Conservation (phyloP, 768 basidiomycete species). For the Kwoniella europaea region DNA sequence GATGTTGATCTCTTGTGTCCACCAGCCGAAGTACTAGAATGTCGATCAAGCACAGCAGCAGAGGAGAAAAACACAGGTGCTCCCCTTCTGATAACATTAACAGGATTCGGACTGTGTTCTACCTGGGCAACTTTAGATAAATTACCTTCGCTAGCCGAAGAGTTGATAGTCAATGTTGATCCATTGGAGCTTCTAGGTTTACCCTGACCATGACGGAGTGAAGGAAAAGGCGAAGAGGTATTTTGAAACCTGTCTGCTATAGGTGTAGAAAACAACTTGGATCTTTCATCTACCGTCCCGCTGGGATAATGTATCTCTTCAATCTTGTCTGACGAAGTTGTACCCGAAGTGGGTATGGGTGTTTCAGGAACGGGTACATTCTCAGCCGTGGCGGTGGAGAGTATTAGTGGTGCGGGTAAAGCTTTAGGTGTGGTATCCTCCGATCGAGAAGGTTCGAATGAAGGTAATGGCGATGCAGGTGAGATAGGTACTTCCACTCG, state of each 20-base stretch:
- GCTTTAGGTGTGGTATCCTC: neutral
- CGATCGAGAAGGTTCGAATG: slow-evolving; percentile 20
- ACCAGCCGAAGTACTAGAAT: neutral
- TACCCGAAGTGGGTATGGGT: neutral
- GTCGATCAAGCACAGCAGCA: slow-evolving; percentile 18
- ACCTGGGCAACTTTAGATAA: neutral
- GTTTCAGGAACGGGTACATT: slow-evolving; percentile 14
- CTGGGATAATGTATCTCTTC: slow-evolving; percentile 33
- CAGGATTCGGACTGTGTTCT: slow-evolving; percentile 23
- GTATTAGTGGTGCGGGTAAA: neutral
- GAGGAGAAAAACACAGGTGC: slow-evolving; percentile 47
- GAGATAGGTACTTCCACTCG: slow-evolving; percentile 39
- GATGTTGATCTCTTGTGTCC: slow-evolving; percentile 16
- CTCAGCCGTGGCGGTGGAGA: neutral
- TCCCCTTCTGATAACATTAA: slow-evolving; percentile 40
- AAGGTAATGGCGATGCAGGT: slow-evolving; percentile 30
- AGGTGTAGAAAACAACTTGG: slow-evolving; percentile 41
- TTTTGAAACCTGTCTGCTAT: slow-evolving; percentile 47
- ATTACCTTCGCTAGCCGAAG: slow-evolving; percentile 14
- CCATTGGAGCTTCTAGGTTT: slow-evolving; percentile 28
- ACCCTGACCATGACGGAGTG: slow-evolving; percentile 5
- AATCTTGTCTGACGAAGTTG: slow-evolving; percentile 8
- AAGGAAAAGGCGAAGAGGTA: slow-evolving; percentile 26
- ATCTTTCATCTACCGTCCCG: slow-evolving; percentile 41
- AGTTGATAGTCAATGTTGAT: slow-evolving; percentile 15